Percentiles rank a stretch among this genome's conserved stretches.
These are phyloP conservation scores for Stropharia rugosoannulata DNA, from an alignment of 768 basidiomycete species.

Conservation along the genomic window DNA sequence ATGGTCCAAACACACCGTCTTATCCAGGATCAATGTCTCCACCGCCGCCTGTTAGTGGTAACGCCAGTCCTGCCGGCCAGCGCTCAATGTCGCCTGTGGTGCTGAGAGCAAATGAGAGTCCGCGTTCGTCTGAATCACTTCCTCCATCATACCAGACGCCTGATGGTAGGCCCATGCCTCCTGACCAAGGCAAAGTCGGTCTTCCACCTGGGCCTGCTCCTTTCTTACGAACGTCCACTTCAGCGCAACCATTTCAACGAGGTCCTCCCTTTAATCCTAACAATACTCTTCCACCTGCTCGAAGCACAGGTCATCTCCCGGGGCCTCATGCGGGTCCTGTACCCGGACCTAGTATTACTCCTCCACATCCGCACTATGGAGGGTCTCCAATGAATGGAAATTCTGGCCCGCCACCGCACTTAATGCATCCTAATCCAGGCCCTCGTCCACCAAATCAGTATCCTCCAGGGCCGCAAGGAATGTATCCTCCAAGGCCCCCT, in stretches of 20 bases:
- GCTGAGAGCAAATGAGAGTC: slow-evolving; percentile 1
- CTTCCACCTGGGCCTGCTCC: slow-evolving; percentile 11
- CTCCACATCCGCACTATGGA: slow-evolving; percentile 21
- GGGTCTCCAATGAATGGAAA: slow-evolving; percentile 13
- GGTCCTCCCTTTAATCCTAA: slow-evolving; percentile 30
- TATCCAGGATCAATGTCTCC: slow-evolving; percentile 6
- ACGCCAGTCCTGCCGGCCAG: slow-evolving; percentile 8
- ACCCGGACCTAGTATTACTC: slow-evolving; percentile 21
- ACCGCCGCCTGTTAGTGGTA: slow-evolving; percentile 7
- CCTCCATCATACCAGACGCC: slow-evolving; percentile 17
- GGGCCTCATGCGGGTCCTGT: slow-evolving; percentile 17
- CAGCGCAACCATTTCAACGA: slow-evolving; percentile 32
- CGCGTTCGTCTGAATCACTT: slow-evolving; percentile 11
- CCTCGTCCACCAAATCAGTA: slow-evolving; percentile 16
- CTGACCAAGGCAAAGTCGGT: slow-evolving; percentile 6
- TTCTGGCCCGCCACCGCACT: slow-evolving; percentile 8
- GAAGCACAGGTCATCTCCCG: slow-evolving; percentile 34
- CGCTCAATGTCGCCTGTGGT: slow-evolving; percentile 15
- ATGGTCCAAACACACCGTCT: neutral
- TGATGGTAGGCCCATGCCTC: slow-evolving; percentile 15
- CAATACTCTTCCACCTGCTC: slow-evolving; percentile 33
- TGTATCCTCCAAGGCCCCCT: slow-evolving; percentile 38
- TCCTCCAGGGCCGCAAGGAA: slow-evolving; percentile 23
- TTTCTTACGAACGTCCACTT: slow-evolving; percentile 22
- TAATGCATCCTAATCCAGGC: slow-evolving; percentile 16